Base-by-base conservation (phyloP, 345 rosid species). In the Dimocarpus longan region DNA sequence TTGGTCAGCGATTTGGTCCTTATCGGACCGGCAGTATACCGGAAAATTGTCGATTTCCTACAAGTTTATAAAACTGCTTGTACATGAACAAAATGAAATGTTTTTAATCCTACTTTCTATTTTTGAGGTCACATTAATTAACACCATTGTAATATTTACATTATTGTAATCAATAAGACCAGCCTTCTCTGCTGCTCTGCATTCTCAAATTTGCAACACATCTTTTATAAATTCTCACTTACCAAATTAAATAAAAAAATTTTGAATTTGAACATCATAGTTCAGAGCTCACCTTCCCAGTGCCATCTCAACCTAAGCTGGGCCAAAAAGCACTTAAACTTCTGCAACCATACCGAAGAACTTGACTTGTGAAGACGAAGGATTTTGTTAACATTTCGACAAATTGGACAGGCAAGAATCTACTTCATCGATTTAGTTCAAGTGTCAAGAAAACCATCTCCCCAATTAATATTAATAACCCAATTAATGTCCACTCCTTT, bases 121-220 rank as follows among this genome's bases (percentile, higher is more conserved):
- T 32, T 32, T 32, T 2, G 3, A 32, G 37, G 37, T 88, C 71
- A 94, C 95, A 82, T 87, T 93, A 81, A 87, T 93, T 82, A 91
- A 70, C 54, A 94, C 76, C 8, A 76, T 75, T 32, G 87, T 75
- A 54, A 92, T 82, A 18, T 96, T 97, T 9, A 81, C 82, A 80
- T 89, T 91, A 73, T 76, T 84, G 68, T 85, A 85, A 78, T 96
- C 95, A 26, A 89, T 80, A 79, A 70, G 85, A 5, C 44, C 77
- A 70, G 94, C 98, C 87, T 84, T 94, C 86, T 94, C 97, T 79
- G 93, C 94, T 48, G 90, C 90, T 74, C 90, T 42, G 94, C 97
- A 87, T 87, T 88, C 82, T 96, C 97, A 83, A 91, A 96, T 92
- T 98, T 96, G 97, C 91, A 91, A 85, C 73, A 89, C 83, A 89